Conservation (phyloP, 176 grass and related monocot species). For the Oryza meridionalis region DNA sequence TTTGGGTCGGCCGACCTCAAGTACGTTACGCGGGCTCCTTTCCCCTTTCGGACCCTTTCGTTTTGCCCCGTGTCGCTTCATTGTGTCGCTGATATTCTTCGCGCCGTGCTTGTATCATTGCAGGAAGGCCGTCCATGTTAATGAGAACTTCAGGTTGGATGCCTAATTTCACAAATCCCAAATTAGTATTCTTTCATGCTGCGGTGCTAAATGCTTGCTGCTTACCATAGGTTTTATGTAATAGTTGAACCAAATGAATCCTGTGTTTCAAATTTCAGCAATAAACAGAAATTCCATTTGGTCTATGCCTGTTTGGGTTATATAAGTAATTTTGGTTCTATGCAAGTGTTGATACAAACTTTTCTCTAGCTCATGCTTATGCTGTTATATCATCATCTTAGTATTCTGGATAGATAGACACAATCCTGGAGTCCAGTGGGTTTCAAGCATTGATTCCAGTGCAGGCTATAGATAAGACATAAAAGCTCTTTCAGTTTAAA, state of each 20-base stretch:
- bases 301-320: neutral
- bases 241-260: neutral
- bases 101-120: conserved; percentile 4
- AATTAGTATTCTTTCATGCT: neutral
- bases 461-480: conserved; percentile 6
- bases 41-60: neutral
- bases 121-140: conserved; percentile 82
- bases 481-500: neutral
- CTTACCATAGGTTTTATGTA: neutral
- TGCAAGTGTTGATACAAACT: neutral
- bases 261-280: neutral
- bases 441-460: neutral
- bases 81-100: conserved; percentile 17
- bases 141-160: conserved; percentile 92
- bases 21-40: conserved; percentile 45
- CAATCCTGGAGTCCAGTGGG: neutral
- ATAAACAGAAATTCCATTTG: neutral
- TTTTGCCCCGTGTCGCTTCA: neutral
- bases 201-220: neutral
- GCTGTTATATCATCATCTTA: neutral
- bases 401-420: neutral
- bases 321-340: neutral
- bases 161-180: conserved; percentile 15
- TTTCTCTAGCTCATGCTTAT: neutral
- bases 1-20: conserved; percentile 94